Percentiles rank a stretch among this genome's conserved stretches.
phyloP scores from a whole-genome alignment of 2,329 filamentous ascomycete genomes.

The Stachybotrys chartarum region DNA sequence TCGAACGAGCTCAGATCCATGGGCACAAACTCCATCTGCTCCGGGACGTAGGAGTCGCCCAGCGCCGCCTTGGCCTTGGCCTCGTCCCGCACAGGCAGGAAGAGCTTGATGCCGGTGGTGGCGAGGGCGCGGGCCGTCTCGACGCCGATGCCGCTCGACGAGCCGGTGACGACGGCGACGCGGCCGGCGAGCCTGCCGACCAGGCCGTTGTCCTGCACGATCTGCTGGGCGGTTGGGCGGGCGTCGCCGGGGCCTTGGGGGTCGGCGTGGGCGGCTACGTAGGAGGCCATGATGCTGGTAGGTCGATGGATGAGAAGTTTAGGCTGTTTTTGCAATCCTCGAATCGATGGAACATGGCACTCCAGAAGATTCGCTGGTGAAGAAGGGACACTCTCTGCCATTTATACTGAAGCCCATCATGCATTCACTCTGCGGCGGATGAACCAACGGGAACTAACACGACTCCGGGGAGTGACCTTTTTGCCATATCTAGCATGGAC shows the following conservation, averaged over 20 bases:
- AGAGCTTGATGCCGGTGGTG: conserved; percentile 28
- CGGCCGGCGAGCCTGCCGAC: conserved; percentile 20
- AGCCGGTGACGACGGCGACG: conserved; percentile 29
- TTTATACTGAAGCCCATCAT: neutral
- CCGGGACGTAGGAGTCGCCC: conserved; percentile 7
- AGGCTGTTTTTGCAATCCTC: neutral
- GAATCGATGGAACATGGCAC: neutral
- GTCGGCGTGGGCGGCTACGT: conserved; percentile 9
- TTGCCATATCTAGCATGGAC: neutral
- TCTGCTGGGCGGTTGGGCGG: conserved; percentile 23
- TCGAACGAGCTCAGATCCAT: conserved; percentile 22
- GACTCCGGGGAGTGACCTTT: neutral
- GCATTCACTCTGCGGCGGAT: neutral
- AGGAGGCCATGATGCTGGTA: conserved; percentile 1
- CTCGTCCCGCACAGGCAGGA: conserved; percentile 25
- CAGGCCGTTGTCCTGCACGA: conserved; percentile 21
- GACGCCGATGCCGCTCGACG: conserved; percentile 27
- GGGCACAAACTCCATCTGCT: conserved; percentile 21
- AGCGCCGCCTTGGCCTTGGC: conserved; percentile 22
- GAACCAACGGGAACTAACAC: too few relatives aligned
- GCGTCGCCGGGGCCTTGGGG: conserved; percentile 19
- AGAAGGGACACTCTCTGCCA: neutral
- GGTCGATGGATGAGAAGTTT: neutral
- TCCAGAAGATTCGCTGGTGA: neutral
- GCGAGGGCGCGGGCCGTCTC: conserved; percentile 29